These are phyloP conservation scores for Lavandula angustifolia DNA, from an alignment of 257 asterid species.

Conservation along the genomic window DNA sequence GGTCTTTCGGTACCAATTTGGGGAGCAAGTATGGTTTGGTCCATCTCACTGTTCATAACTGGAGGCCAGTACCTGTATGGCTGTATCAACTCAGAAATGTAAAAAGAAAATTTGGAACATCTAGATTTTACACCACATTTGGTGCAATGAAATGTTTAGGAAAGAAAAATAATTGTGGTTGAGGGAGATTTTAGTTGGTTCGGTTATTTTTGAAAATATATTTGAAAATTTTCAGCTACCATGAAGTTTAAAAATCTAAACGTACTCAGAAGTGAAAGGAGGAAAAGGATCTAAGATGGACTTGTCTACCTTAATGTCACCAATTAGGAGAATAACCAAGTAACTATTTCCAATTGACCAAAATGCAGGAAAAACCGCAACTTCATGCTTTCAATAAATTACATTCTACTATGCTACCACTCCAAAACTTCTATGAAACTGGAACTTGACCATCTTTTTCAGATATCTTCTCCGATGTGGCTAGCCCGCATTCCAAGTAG, in stretches of 20 bases:
- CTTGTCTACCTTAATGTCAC: too few relatives aligned
- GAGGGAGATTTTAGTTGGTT: background rate
- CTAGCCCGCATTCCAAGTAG: background rate
- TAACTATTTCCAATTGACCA: too few relatives aligned
- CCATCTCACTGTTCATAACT: background rate
- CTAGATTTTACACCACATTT: background rate
- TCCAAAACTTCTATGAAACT: background rate
- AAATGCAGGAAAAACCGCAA: too few relatives aligned
- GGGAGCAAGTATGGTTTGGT: background rate
- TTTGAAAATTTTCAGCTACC: too few relatives aligned
- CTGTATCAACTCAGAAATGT: background rate
- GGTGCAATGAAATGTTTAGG: background rate
- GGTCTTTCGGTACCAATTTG: background rate
- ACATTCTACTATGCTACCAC: background rate
- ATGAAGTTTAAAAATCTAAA: too few relatives aligned
- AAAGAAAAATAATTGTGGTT: background rate
- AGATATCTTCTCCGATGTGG: background rate
- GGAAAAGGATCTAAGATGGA: too few relatives aligned
- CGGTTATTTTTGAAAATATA: background rate
- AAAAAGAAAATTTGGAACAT: too few relatives aligned
- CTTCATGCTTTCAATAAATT: background rate
- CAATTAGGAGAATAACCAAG: background rate
- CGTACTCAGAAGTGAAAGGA: too few relatives aligned
- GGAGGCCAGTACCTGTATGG: background rate
- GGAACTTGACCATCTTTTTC: background rate